Percentiles rank a stretch among this genome's conserved stretches.
Conservation (phyloP, 441 rosid genomes). For the Erodium trifolium region DNA sequence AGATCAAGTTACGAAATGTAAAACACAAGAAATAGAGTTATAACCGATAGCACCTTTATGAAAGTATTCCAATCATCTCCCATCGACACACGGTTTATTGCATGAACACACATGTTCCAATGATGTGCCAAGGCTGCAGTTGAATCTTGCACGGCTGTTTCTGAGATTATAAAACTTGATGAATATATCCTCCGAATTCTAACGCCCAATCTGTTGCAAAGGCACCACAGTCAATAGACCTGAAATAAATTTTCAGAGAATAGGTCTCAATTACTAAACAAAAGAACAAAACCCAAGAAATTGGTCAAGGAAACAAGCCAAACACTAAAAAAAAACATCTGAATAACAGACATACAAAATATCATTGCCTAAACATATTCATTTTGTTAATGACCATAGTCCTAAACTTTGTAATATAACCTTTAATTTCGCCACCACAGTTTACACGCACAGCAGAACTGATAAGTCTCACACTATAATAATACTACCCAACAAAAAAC, state of each 20-base stretch:
- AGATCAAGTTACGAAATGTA: background rate
- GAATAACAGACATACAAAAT: too few species aligned
- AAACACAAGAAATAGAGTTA: too few species aligned
- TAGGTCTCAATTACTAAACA: background rate
- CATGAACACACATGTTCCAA: slow-evolving; percentile 51
- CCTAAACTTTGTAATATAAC: too few species aligned
- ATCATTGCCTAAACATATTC: too few species aligned
- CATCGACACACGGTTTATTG: slow-evolving; percentile 35
- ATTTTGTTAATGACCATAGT: too few species aligned
- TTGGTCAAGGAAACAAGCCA: too few species aligned
- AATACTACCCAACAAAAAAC: too few species aligned
- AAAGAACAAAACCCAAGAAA: too few species aligned
- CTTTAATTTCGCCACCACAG: too few species aligned
- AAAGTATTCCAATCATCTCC: slow-evolving; percentile 65
- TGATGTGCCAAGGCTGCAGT: slow-evolving; percentile 30
- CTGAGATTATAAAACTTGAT: slow-evolving; percentile 55
- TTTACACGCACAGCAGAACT: too few species aligned
- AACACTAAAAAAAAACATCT: too few species aligned
- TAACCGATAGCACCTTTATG: slow-evolving; percentile 41
- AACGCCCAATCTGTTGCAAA: slow-evolving; percentile 45
- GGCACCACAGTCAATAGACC: slow-evolving; percentile 16
- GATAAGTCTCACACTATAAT: too few species aligned
- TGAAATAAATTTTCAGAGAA: slow-evolving; percentile 9
- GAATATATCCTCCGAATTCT: slow-evolving; percentile 33
- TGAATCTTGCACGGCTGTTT: slow-evolving; percentile 36